Conservation (phyloP, 805 yeast species). For the Wickerhamiella hasegawae region DNA sequence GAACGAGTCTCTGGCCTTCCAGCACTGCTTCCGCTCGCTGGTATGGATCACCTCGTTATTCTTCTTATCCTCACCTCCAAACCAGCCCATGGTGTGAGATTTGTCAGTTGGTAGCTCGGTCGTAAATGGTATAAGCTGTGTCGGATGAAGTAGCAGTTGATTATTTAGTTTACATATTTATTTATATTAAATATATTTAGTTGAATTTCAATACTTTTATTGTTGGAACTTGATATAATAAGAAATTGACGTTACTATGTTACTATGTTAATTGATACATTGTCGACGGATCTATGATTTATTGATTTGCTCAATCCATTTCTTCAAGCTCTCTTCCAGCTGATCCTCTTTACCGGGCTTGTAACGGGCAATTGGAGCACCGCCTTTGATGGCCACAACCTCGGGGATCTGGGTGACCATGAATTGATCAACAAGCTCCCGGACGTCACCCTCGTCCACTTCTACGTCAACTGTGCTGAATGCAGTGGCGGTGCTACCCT, state of each 20-base stretch:
- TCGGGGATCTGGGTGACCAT: constrained; percentile 45
- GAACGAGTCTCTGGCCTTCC: constrained; percentile 75
- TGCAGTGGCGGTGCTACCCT: constrained; percentile 31
- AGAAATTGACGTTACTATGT: not conserved
- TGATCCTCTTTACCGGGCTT: constrained; percentile 15
- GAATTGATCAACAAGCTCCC: constrained; percentile 42
- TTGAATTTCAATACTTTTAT: not conserved
- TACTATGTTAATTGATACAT: not conserved
- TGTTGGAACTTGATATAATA: not conserved
- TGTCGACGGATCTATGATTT: not conserved
- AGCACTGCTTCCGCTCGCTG: constrained; percentile 54
- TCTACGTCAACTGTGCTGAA: constrained; percentile 58
- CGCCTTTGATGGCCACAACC: constrained; percentile 49
- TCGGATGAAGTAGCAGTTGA: too few species aligned
- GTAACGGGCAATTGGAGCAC: constrained; percentile 34
- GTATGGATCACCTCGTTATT: constrained; percentile 26
- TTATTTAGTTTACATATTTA: not conserved
- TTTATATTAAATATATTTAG: not conserved
- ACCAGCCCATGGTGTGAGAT: constrained; percentile 37
- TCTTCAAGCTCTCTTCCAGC: constrained; percentile 18
- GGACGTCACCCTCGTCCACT: constrained; percentile 47
- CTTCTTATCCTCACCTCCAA: constrained; percentile 24
- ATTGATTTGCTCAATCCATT: constrained; percentile 25
- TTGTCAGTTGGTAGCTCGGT: too few species aligned
- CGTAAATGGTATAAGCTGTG: too few species aligned